Percentiles rank a stretch among this genome's conserved stretches.
Conservation (phyloP, 169 alveolate species). For the Plasmodium falciparum region DNA sequence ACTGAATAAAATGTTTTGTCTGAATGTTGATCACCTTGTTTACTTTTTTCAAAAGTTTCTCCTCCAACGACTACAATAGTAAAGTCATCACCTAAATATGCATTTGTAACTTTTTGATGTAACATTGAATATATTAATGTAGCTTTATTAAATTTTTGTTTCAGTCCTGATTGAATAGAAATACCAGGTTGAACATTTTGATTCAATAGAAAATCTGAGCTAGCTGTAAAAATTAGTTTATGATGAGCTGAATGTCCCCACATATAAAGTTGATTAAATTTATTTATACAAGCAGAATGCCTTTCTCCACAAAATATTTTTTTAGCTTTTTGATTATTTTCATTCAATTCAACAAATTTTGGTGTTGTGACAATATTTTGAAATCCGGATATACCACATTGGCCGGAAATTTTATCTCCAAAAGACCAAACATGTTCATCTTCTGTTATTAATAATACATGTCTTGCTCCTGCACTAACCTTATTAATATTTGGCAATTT, state of each 20-base stretch:
- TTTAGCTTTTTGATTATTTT: constrained; percentile 78
- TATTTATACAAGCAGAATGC: constrained; percentile 88
- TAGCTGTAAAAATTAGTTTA: constrained; percentile 87
- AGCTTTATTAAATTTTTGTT: constrained; percentile 79
- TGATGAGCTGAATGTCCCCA: constrained; percentile 93
- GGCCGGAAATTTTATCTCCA: constrained; percentile 89
- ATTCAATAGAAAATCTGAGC: constrained; percentile 82
- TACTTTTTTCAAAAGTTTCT: constrained; percentile 23
- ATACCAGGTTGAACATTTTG: constrained; percentile 90
- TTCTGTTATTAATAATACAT: constrained; percentile 85
- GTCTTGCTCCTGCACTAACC: constrained; percentile 88
- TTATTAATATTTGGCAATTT: constrained; percentile 66
- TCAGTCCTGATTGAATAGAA: constrained; percentile 86
- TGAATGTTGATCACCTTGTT: constrained; percentile 32
- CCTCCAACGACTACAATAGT: constrained; percentile 87
- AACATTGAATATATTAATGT: constrained; percentile 83
- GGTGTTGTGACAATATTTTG: constrained; percentile 79
- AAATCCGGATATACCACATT: constrained; percentile 87
- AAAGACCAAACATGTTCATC: constrained; percentile 83
- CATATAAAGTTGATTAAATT: constrained; percentile 85
- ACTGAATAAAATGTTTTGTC: constrained; percentile 50
- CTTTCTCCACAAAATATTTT: constrained; percentile 85
- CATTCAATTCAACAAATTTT: constrained; percentile 78
- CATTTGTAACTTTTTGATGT: constrained; percentile 85
- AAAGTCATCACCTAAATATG: constrained; percentile 83